Percentiles rank a stretch among this genome's conserved stretches.
Evolutionary conservation across 768 basidiomycete genomes (phyloP).

Genomic region (Fibroporia radiculosa): DNA sequence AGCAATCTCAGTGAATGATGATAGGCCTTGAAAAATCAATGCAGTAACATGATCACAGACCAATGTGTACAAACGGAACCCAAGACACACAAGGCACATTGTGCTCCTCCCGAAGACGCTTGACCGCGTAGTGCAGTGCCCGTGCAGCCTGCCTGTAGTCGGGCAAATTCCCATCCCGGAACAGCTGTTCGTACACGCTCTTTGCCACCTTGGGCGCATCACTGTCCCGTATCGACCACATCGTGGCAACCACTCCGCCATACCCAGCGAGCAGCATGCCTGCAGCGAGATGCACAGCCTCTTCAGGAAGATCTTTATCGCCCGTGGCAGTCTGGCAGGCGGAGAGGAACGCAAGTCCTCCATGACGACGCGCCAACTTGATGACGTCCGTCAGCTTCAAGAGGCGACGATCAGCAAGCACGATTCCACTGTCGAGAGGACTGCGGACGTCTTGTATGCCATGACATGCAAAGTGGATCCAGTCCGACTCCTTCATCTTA

Average conservation of each 20-base stretch:
- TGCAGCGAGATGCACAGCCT: not conserved
- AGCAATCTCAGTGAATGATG: too few relatives aligned
- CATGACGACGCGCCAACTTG: not conserved
- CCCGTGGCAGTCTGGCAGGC: conserved; percentile 1
- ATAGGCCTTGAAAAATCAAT: too few relatives aligned
- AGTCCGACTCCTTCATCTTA: not conserved
- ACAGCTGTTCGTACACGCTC: not conserved
- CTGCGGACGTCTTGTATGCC: not conserved
- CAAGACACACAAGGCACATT: not conserved
- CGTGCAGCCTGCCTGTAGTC: not conserved
- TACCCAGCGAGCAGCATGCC: not conserved
- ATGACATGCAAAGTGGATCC: not conserved
- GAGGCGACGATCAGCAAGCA: not conserved
- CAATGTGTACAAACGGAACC: not conserved
- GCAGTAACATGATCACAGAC: too few relatives aligned
- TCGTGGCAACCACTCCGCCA: not conserved
- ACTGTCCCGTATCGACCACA: not conserved
- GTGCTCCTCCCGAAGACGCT: not conserved
- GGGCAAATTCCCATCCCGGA: not conserved
- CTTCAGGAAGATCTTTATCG: not conserved
- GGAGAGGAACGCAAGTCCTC: not conserved
- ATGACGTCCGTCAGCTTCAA: not conserved
- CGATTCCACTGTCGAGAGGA: not conserved
- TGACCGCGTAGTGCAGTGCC: not conserved
- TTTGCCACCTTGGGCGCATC: not conserved